These are phyloP conservation scores for Populus alba DNA, from an alignment of 345 rosid genomes.

Conservation along the genomic window DNA sequence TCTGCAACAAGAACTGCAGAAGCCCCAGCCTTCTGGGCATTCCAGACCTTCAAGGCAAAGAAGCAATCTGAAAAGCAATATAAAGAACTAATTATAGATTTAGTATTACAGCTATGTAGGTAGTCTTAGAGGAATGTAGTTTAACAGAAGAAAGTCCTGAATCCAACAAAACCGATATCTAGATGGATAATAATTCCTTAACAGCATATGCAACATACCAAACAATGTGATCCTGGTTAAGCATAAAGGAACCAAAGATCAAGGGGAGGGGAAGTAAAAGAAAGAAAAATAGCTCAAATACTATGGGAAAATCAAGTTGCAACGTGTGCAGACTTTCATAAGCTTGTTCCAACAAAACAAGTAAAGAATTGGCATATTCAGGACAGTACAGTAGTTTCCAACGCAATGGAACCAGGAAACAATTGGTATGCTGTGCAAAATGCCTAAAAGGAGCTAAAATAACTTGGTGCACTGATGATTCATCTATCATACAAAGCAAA, in stretches of 20 bases:
- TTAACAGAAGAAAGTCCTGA: not conserved
- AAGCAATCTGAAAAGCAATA: slow-evolving; percentile 70
- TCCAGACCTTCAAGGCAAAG: slow-evolving; percentile 94
- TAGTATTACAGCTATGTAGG: not conserved
- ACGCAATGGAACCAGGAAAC: not conserved
- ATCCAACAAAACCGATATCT: not conserved
- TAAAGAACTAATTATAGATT: not conserved
- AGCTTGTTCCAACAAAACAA: not conserved
- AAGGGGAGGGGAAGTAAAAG: too few species aligned
- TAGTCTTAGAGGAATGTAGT: not conserved
- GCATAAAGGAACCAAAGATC: not conserved
- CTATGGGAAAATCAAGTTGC: not conserved
- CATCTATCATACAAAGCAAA: not conserved
- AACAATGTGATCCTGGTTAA: not conserved
- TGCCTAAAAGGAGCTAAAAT: not conserved
- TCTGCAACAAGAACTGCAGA: slow-evolving; percentile 96
- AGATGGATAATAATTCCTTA: not conserved
- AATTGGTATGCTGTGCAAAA: not conserved
- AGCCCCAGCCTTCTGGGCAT: slow-evolving; percentile 94
- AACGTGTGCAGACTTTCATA: not conserved
- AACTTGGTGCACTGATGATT: not conserved
- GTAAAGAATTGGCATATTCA: not conserved
- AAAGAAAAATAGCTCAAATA: not conserved
- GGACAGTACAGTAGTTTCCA: not conserved
- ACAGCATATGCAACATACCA: not conserved